phyloP scores from a whole-genome alignment of 2,329 filamentous ascomycete genomes.

The Arachnomyces sp. region DNA sequence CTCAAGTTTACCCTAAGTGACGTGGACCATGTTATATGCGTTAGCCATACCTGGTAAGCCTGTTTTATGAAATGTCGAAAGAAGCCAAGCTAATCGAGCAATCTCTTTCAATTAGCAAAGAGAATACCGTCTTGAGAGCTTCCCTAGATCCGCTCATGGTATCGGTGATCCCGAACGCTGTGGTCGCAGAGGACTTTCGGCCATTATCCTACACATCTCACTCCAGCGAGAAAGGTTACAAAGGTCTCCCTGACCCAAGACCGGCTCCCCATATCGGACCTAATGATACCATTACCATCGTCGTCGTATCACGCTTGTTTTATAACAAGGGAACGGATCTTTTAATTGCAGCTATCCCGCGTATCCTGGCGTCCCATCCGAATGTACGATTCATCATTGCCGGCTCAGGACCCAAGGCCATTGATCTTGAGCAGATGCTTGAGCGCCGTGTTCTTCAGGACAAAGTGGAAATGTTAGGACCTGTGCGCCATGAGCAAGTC shows the following conservation, averaged over 20 bases:
- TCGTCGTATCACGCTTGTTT: slow-evolving; percentile 93
- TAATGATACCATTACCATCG: slow-evolving; percentile 84
- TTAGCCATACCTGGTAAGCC: slow-evolving; percentile 87
- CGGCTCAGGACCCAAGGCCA: slow-evolving; percentile 90
- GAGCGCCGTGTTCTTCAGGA: slow-evolving; percentile 92
- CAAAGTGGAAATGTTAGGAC: slow-evolving; percentile 82
- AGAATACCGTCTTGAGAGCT: slow-evolving; percentile 91
- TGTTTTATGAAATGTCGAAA: not conserved
- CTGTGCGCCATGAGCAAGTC: slow-evolving; percentile 91
- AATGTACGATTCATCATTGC: slow-evolving; percentile 97
- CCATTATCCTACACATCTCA: slow-evolving; percentile 52
- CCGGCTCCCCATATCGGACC: slow-evolving; percentile 65
- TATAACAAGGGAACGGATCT: slow-evolving; percentile 98
- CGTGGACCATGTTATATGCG: slow-evolving; percentile 95
- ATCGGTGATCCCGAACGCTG: slow-evolving; percentile 93
- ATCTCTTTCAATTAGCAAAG: slow-evolving; percentile 56
- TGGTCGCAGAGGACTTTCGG: slow-evolving; percentile 91
- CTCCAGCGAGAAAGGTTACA: slow-evolving; percentile 20
- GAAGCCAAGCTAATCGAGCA: not conserved
- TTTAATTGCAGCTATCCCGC: slow-evolving; percentile 88
- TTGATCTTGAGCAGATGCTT: slow-evolving; percentile 96
- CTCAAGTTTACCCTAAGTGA: slow-evolving; percentile 94
- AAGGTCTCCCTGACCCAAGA: slow-evolving; percentile 32
- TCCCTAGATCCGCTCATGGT: slow-evolving; percentile 95
- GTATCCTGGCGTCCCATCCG: slow-evolving; percentile 78